These are phyloP conservation scores for Hymenoscyphus fructigenus DNA, from an alignment of 2,329 filamentous ascomycete genomes.

Conservation along the genomic window DNA sequence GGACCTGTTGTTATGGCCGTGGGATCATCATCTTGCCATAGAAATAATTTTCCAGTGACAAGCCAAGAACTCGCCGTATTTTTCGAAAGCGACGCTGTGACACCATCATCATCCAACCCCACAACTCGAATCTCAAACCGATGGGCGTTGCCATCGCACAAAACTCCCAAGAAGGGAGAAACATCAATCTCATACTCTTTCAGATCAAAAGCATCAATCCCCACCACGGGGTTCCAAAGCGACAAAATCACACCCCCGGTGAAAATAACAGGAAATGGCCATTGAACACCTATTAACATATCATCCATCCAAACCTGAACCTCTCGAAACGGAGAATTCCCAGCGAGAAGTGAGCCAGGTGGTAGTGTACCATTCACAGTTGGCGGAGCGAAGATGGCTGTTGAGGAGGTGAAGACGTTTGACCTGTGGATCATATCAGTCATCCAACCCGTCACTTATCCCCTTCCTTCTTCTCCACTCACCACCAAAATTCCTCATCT, in stretches of 20 bases:
- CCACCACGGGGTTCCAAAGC: constrained; percentile 75
- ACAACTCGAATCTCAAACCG: constrained; percentile 66
- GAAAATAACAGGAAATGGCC: constrained; percentile 84
- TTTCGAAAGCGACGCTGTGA: constrained; percentile 42
- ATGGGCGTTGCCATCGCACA: constrained; percentile 65
- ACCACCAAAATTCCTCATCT: constrained; percentile 79
- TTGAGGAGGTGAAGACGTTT: constrained; percentile 65
- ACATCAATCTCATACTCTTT: constrained; percentile 80
- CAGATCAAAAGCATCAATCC: constrained; percentile 76
- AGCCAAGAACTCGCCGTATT: constrained; percentile 66
- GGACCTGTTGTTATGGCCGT: constrained; percentile 50
- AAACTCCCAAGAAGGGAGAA: constrained; percentile 68
- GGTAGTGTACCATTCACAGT: not conserved
- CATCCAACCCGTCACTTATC: too few species aligned
- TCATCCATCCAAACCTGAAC: constrained; percentile 75
- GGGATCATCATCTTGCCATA: constrained; percentile 59
- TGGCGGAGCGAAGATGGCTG: constrained; percentile 52
- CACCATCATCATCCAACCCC: constrained; percentile 55
- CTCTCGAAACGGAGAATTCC: constrained; percentile 68
- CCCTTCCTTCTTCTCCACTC: too few species aligned
- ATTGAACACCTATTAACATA: constrained; percentile 68
- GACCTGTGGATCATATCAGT: too few species aligned
- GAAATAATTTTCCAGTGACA: constrained; percentile 72
- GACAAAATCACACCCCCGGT: constrained; percentile 76
- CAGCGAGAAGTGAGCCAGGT: not conserved